Conservation (phyloP, 2,329 filamentous ascomycete species). For the Colletotrichum tropicale region DNA sequence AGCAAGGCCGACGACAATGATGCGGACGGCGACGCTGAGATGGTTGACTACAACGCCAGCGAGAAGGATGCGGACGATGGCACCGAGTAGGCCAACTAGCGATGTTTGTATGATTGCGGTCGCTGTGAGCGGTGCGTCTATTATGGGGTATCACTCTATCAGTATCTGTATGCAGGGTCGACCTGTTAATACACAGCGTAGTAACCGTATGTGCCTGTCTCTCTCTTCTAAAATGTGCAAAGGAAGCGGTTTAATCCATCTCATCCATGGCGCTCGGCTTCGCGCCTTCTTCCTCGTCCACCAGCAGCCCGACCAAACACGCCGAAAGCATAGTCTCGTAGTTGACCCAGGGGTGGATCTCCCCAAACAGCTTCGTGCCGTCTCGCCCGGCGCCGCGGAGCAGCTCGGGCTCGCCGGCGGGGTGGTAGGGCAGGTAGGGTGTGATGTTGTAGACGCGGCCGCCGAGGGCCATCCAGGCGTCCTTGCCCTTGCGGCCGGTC, state of each 20-base stretch:
- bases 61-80: background rate
- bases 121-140: conserved; percentile 17
- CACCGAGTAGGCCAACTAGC: background rate
- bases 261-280: conserved; percentile 56
- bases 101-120: background rate
- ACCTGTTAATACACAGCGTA: background rate
- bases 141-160: conserved; percentile 35
- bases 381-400: conserved; percentile 66
- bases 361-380: conserved; percentile 66
- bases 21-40: background rate
- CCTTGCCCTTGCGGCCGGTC: conserved; percentile 82
- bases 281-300: conserved; percentile 59
- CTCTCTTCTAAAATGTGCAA: background rate
- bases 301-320: conserved; percentile 67
- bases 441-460: conserved; percentile 95
- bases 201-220: background rate
- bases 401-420: conserved; percentile 80
- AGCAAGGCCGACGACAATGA: background rate
- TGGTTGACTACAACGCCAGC: background rate
- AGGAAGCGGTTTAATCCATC: conserved; percentile 54
- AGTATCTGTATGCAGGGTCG: background rate
- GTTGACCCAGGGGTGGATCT: conserved; percentile 75
- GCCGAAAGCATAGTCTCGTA: conserved; percentile 71
- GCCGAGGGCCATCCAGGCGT: conserved; percentile 89
- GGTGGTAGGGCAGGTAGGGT: conserved; percentile 89